Evolutionary conservation across 1,284 basidiomycete species (phyloP).

Genomic region (Heliocybe sulcata): DNA sequence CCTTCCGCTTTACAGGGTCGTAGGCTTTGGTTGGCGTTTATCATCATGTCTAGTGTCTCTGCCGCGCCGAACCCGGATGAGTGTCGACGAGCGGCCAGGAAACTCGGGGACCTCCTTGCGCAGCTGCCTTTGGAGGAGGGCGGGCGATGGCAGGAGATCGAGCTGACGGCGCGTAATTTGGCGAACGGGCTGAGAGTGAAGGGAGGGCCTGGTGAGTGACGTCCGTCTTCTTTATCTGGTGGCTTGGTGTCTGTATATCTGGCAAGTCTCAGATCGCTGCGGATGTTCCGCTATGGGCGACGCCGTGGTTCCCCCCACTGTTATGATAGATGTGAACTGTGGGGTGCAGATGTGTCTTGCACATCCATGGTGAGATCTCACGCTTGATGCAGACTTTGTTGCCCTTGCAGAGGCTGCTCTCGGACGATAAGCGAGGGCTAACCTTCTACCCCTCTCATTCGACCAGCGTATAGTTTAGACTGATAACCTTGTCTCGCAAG

Average conservation of each 20-base stretch:
- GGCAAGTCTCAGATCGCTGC: too few species aligned
- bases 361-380: too few species aligned
- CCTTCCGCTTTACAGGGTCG: background rate
- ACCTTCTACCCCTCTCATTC: too few species aligned
- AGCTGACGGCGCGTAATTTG: conserved; percentile 43
- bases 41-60: background rate
- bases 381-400: too few species aligned
- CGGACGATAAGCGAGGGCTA: too few species aligned
- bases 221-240: conserved; percentile 3
- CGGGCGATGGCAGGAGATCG: conserved; percentile 42
- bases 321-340: too few species aligned
- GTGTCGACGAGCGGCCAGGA: background rate
- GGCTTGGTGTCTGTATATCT: too few species aligned
- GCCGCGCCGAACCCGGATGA: background rate
- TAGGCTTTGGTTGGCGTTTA: background rate
- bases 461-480: background rate
- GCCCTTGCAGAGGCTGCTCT: too few species aligned
- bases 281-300: too few species aligned
- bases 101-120: background rate
- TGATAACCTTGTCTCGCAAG: conserved; percentile 24
- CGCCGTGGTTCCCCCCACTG: too few species aligned
- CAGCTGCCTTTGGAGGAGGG: background rate
- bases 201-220: conserved; percentile 35
- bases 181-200: conserved; percentile 56
- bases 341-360: too few species aligned